Percentiles rank a stretch among this genome's conserved stretches.
Evolutionary conservation across 1,139 yeast genomes (phyloP).

Genomic region (Taphrina communis): DNA sequence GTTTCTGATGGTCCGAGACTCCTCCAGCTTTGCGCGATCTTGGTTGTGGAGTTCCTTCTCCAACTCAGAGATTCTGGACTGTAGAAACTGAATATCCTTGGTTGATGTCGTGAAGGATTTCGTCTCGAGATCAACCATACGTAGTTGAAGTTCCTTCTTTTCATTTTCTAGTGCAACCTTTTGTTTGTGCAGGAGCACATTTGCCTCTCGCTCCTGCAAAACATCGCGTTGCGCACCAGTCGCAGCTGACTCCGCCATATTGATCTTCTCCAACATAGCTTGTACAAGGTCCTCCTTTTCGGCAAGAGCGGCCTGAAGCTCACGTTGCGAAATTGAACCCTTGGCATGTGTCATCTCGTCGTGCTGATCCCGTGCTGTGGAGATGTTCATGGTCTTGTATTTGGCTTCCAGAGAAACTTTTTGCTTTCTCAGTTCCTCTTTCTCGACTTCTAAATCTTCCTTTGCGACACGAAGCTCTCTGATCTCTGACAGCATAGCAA

Average conservation of each 20-base stretch:
- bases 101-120: constrained; percentile 29
- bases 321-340: constrained; percentile 29
- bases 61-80: constrained; percentile 49
- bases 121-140: constrained; percentile 51
- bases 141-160: constrained; percentile 50
- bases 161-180: constrained; percentile 49
- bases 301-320: constrained; percentile 3
- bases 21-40: constrained; percentile 51
- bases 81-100: constrained; percentile 33
- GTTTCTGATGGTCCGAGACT: constrained; percentile 50
- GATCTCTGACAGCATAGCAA: constrained; percentile 51
- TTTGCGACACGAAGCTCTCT: constrained; percentile 47
- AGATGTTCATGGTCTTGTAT: constrained; percentile 45
- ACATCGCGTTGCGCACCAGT: constrained; percentile 46
- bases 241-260: constrained; percentile 43
- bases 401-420: constrained; percentile 53
- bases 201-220: constrained; percentile 49
- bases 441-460: constrained; percentile 49
- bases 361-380: constrained; percentile 44
- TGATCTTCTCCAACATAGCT: constrained; percentile 43
- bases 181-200: constrained; percentile 48
- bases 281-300: constrained; percentile 43
- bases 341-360: not conserved
- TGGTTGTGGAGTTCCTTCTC: constrained; percentile 54
- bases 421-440: constrained; percentile 53